These are phyloP conservation scores for Dendrocalamus latiflorus DNA, from an alignment of 202 grass and related monocot genomes.

Conservation along the genomic window DNA sequence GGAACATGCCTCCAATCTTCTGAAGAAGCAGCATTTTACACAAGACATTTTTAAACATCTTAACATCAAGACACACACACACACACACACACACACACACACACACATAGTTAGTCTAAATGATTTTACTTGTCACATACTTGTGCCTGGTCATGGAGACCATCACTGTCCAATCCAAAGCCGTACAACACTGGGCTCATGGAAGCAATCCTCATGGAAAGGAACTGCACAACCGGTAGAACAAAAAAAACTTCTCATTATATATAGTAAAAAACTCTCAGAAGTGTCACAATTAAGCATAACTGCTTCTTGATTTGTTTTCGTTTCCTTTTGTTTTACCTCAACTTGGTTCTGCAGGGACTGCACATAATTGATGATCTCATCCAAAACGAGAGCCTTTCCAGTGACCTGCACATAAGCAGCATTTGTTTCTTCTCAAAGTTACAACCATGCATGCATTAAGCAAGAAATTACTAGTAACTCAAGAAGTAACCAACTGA, in stretches of 20 bases:
- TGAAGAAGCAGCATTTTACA: constrained; percentile 12
- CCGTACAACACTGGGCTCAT: constrained; percentile 65
- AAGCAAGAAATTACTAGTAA: not conserved
- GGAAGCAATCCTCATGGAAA: constrained; percentile 95
- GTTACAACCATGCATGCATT: not conserved
- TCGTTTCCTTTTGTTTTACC: constrained; percentile 25
- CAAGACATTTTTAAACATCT: not conserved
- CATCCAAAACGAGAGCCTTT: constrained; percentile 80
- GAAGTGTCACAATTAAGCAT: not conserved
- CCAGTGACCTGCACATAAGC: constrained; percentile 50
- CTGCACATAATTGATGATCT: constrained; percentile 92
- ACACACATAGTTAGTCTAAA: not conserved
- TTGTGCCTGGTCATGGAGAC: constrained; percentile 40
- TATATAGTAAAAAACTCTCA: not conserved
- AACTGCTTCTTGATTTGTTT: not conserved
- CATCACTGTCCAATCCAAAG: constrained; percentile 56
- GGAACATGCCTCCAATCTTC: constrained; percentile 62
- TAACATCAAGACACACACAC: too few species aligned
- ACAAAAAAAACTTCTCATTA: not conserved
- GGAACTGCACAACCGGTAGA: constrained; percentile 51
- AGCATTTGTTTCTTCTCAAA: constrained; percentile 10
- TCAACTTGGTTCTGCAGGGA: constrained; percentile 87
- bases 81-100: too few species aligned
- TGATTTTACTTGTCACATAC: constrained; percentile 18
- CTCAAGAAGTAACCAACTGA: not conserved